A percentile compares a stretch with the other conserved stretches of the same genome.
Evolutionary conservation across 2,329 filamentous ascomycete species (phyloP).

Genomic region (Exserohilum turcica): DNA sequence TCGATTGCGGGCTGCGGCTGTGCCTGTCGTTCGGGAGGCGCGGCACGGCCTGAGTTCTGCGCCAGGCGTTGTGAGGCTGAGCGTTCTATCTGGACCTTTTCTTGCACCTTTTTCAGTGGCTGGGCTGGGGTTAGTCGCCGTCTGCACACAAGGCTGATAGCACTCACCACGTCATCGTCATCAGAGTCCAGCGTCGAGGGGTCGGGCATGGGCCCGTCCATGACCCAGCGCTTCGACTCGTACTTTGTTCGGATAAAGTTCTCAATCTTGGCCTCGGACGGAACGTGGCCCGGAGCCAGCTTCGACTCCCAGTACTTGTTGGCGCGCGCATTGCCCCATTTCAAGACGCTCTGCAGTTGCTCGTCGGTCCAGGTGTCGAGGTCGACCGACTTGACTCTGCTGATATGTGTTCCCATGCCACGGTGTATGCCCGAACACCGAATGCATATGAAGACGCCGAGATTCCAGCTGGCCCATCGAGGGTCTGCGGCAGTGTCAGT

Average conservation of each 20-base stretch:
- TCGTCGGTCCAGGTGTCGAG: constrained; percentile 99
- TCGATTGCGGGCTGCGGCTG: constrained; percentile 61
- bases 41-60: constrained; percentile 37
- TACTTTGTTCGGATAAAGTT: constrained; percentile 99
- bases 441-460: constrained; percentile 97
- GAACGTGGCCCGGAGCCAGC: constrained; percentile 85
- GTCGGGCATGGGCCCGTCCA: constrained; percentile 94
- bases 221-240: constrained; percentile 98
- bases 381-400: constrained; percentile 96
- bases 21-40: constrained; percentile 36
- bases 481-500: constrained; percentile 68
- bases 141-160: constrained; percentile 24
- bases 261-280: constrained; percentile 97
- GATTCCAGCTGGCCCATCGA: constrained; percentile 98
- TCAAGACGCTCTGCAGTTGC: constrained; percentile 89
- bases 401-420: constrained; percentile 98
- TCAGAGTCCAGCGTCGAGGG: constrained; percentile 83
- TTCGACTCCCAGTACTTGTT: constrained; percentile 99
- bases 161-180: constrained; percentile 76
- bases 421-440: constrained; percentile 97
- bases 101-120: constrained; percentile 70
- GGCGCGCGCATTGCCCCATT: constrained; percentile 93
- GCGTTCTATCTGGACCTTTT: constrained; percentile 70
- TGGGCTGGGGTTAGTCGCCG: constrained; percentile 35
- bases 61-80: constrained; percentile 60